Percentiles rank a stretch among this genome's conserved stretches.
Evolutionary conservation across 2,329 filamentous ascomycete genomes (phyloP).

Genomic region (Neopestalotiopsis rosae): DNA sequence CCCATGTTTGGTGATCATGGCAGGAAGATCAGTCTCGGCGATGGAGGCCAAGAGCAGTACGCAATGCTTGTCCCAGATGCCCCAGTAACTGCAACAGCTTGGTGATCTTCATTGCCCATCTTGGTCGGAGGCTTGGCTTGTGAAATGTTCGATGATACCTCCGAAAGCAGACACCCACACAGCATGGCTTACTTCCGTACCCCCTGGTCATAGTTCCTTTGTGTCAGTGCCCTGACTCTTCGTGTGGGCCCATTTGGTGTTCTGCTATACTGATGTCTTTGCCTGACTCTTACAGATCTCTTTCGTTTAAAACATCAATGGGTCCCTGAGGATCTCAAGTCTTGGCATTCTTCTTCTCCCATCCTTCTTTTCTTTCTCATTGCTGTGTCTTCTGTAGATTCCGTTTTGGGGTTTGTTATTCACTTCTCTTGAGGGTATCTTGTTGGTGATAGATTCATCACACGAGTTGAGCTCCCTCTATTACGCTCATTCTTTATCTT

Average conservation of each 20-base stretch:
- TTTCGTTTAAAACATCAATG: conserved; percentile 15
- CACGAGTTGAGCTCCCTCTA: conserved; percentile 7
- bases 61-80: conserved; percentile 15
- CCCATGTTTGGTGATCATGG: conserved; percentile 15
- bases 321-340: conserved; percentile 15
- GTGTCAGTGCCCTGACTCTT: conserved; percentile 3
- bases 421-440: background rate
- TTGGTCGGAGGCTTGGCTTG: conserved; percentile 9
- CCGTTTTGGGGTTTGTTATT: conserved; percentile 13
- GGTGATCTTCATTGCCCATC: conserved; percentile 16
- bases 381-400: conserved; percentile 6
- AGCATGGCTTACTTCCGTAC: background rate
- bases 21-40: conserved; percentile 13
- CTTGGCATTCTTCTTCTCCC: conserved; percentile 10
- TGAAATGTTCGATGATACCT: background rate
- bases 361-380: conserved; percentile 15
- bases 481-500: conserved; percentile 16
- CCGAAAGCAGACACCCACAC: no score
- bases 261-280: conserved; percentile 1
- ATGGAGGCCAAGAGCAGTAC: background rate
- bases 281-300: conserved; percentile 8
- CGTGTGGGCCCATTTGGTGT: conserved; percentile 6
- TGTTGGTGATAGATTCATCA: conserved; percentile 11
- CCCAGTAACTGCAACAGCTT: conserved; percentile 7
- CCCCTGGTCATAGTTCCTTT: background rate